Evolutionary conservation across 139 green algal genomes (phyloP), one percentile per base, ranked within the genome.

Genomic region (Chlorella sorokiniana): DNA sequence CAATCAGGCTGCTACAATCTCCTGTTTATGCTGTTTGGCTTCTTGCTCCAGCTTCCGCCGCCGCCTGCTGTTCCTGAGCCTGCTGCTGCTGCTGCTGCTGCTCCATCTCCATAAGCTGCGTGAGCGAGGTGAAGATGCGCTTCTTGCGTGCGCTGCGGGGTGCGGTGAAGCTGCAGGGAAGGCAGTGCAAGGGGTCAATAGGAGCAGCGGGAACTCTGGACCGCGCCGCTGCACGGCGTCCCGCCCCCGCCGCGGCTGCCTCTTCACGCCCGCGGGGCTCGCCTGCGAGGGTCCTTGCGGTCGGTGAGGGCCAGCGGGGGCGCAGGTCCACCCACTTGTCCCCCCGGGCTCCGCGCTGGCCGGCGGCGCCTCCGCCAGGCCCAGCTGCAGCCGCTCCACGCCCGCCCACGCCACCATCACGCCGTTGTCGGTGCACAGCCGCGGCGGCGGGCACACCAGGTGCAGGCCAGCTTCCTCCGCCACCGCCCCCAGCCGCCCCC

Each of bases 321-420:
- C 90, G 82, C 69, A 98, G 81, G 69, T 98, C 93, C n/a, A 97
- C 69, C 92, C 92, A 95, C 31, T 91, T 86, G 1, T 42, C 87
- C 69, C 42, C 23, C 29, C 14, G 0, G 33, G 37, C n/a, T 62
- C 52, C n/a, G 51, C 35, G 14, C 29, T 56, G 41, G 76, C 73
- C 3, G 84, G 70, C 18, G 84, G 80, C 61, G 73, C 31, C 69
- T 91, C 85, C 23, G 51, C 37, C 71, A 93, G 81, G 23, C 88
- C 89, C 40, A 89, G 59, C 62, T 54, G n/a, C 65, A 90, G 44
- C 38, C 91, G 78, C 82, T 99, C 96, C n/a, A 96, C 41, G 11
- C 96, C 96, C 3, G 95, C 90, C 96, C 96, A 99, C 0, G 94
- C 96, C 54, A 98, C 95, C 96, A 99, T 99, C 10, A 98, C 95